Evolutionary conservation across 495 filamentous ascomycete genomes (phyloP).

Genomic region (Penicillium nucicola): DNA sequence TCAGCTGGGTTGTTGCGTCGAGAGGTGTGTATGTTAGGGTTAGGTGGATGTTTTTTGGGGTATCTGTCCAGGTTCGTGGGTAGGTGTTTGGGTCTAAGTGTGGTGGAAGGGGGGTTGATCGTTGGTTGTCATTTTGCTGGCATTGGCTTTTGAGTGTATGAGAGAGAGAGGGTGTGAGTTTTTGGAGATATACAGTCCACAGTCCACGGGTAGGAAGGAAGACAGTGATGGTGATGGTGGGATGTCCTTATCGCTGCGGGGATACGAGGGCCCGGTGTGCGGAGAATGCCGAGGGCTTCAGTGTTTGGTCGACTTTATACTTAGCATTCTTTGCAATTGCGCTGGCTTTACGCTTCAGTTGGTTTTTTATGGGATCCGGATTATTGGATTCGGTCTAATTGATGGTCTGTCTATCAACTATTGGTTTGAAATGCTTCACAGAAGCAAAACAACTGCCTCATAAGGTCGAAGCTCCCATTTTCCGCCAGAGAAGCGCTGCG

Average conservation of each 20-base stretch:
- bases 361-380: too few relatives aligned
- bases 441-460: constrained; percentile 34
- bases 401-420: neutral
- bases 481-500: constrained; percentile 21
- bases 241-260: constrained; percentile 22
- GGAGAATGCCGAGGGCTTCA: constrained; percentile 11
- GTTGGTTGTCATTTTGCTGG: constrained; percentile 15
- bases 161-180: neutral
- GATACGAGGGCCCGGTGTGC: constrained; percentile 19
- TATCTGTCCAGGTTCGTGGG: constrained; percentile 31
- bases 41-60: constrained; percentile 37
- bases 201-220: neutral
- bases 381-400: too few relatives aligned
- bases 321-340: too few relatives aligned
- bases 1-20: constrained; percentile 54
- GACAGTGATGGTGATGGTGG: neutral
- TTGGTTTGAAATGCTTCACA: constrained; percentile 18
- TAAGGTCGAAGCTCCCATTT: constrained; percentile 39
- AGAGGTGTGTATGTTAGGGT: constrained; percentile 60
- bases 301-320: too few relatives aligned
- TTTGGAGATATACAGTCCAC: too few relatives aligned
- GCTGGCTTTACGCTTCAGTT: neutral
- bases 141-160: neutral
- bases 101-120: constrained; percentile 21
- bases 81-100: constrained; percentile 42